phyloP scores from a whole-genome alignment of 805 yeast genomes.

The Yarrowia deformans region DNA sequence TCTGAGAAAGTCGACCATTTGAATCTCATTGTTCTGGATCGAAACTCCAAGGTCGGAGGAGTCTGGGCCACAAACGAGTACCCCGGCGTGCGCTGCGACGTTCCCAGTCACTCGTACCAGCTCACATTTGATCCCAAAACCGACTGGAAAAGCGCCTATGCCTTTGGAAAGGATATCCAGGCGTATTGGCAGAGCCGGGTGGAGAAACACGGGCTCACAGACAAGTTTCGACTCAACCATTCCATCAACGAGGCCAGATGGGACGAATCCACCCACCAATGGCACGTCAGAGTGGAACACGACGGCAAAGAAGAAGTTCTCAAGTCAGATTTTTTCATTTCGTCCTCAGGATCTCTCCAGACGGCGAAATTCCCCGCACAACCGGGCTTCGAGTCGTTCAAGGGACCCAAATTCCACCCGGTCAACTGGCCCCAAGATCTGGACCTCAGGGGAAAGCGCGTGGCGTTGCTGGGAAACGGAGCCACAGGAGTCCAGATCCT shows the following conservation, averaged over 20 bases:
- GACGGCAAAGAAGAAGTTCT: slow-evolving; percentile 40
- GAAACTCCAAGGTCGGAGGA: slow-evolving; percentile 46
- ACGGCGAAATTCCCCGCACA: slow-evolving; percentile 47
- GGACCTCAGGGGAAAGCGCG: slow-evolving; percentile 45
- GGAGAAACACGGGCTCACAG: slow-evolving; percentile 44
- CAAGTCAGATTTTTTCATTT: slow-evolving; percentile 45
- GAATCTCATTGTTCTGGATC: slow-evolving; percentile 44
- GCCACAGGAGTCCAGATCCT: slow-evolving; percentile 50
- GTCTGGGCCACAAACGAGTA: slow-evolving; percentile 45
- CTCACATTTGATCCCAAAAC: slow-evolving; percentile 47
- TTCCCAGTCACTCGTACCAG: slow-evolving; percentile 48
- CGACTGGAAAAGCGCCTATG: slow-evolving; percentile 46
- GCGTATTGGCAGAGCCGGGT: slow-evolving; percentile 45
- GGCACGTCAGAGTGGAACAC: slow-evolving; percentile 39
- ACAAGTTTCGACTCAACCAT: slow-evolving; percentile 42
- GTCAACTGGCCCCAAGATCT: slow-evolving; percentile 48
- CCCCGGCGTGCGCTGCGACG: slow-evolving; percentile 46
- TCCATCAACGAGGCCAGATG: slow-evolving; percentile 43
- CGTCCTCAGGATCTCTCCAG: slow-evolving; percentile 46
- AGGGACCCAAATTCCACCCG: slow-evolving; percentile 49
- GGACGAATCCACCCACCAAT: slow-evolving; percentile 8
- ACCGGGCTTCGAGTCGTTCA: slow-evolving; percentile 46
- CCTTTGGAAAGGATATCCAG: slow-evolving; percentile 45
- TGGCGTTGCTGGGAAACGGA: slow-evolving; percentile 51
- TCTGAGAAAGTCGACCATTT: slow-evolving; percentile 44